These are phyloP conservation scores for Vitis hybrid DNA, from an alignment of 177 flowering plant species.

Conservation along the genomic window DNA sequence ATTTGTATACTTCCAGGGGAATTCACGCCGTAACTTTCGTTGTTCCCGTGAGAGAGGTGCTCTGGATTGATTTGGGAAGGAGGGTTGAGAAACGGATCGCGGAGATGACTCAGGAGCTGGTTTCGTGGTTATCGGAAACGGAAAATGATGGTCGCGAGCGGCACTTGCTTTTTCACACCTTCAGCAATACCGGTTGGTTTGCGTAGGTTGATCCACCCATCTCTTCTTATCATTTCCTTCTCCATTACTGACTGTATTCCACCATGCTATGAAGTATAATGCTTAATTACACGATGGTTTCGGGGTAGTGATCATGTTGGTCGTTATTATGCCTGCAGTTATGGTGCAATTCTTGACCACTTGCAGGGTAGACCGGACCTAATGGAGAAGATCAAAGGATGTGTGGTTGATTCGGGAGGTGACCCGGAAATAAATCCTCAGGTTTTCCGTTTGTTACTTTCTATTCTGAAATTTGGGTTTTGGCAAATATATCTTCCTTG, in stretches of 20 bases:
- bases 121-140: constrained; percentile 51
- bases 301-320: neutral
- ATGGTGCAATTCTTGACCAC: constrained; percentile 65
- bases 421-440: constrained; percentile 72
- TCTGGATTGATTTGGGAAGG: constrained; percentile 66
- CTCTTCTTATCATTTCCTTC: neutral
- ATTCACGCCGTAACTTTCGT: constrained; percentile 71
- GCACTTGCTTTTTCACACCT: constrained; percentile 63
- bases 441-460: constrained; percentile 35
- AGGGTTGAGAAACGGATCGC: constrained; percentile 46
- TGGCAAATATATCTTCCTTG: too few relatives aligned
- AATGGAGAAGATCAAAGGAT: constrained; percentile 72
- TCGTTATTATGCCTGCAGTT: constrained; percentile 44
- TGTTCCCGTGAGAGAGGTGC: constrained; percentile 50
- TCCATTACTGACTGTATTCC: neutral
- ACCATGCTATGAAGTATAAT: too few relatives aligned
- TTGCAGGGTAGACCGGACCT: constrained; percentile 48
- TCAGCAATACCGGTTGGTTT: constrained; percentile 86
- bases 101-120: constrained; percentile 49
- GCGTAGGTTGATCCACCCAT: constrained; percentile 50
- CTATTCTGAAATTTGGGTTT: neutral
- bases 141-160: constrained; percentile 46
- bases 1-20: constrained; percentile 68
- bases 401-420: constrained; percentile 82
- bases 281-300: neutral